Percentiles rank a stretch among this genome's conserved stretches.
phyloP scores from a whole-genome alignment of 257 asterid genomes.

The Solanum virginianum region DNA sequence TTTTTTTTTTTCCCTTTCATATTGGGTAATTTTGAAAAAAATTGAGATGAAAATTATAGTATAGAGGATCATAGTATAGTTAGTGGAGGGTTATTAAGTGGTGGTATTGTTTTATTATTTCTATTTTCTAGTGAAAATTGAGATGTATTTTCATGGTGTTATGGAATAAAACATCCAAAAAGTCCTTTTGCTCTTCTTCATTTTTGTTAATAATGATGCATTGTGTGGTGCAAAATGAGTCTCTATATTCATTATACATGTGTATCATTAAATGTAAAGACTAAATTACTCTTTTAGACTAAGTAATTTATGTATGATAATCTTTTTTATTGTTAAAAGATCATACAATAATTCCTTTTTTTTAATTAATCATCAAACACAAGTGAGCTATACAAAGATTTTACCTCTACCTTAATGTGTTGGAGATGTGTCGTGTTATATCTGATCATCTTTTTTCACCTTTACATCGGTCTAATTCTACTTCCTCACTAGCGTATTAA shows the following conservation, averaged over 20 bases:
- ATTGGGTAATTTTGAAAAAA: background rate
- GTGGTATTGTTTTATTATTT: background rate
- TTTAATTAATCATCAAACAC: background rate
- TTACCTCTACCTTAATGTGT: background rate
- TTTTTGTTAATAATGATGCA: background rate
- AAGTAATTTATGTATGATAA: background rate
- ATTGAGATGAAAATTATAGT: background rate
- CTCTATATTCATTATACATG: background rate
- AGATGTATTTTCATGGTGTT: background rate
- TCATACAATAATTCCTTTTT: background rate
- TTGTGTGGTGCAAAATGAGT: background rate
- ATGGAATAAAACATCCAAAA: background rate
- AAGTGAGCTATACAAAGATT: background rate
- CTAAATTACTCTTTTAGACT: background rate
- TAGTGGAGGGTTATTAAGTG: background rate
- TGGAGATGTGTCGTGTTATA: background rate
- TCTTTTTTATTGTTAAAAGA: background rate
- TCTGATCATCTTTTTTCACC: background rate
- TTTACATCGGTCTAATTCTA: background rate
- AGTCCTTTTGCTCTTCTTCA: background rate
- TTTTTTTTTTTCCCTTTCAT: background rate
- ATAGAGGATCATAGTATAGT: background rate
- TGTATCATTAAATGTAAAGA: background rate
- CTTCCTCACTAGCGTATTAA: fast-evolving
- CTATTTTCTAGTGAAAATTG: background rate